phyloP scores from a whole-genome alignment of 1,284 basidiomycete genomes.

The Fomitopsis palustris region DNA sequence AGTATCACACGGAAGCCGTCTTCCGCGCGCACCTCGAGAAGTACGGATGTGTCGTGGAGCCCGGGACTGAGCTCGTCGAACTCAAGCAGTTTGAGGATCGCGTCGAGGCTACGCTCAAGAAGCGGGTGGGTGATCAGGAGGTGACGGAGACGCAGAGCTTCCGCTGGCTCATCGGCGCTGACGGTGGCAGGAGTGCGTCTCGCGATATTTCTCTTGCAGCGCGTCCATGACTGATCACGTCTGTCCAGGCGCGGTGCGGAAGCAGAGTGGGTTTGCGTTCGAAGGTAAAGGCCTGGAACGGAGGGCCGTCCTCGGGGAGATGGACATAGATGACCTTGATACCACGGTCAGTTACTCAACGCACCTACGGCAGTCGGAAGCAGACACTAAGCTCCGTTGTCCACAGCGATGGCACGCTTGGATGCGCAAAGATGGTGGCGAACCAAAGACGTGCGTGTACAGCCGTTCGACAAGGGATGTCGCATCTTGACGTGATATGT shows the following conservation, averaged over 20 bases:
- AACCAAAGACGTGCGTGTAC: too few relatives aligned
- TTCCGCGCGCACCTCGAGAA: conserved; percentile 25
- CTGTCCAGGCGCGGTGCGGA: conserved; percentile 25
- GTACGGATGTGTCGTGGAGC: conserved; percentile 26
- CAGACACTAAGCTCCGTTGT: background rate
- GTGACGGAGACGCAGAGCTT: conserved; percentile 7
- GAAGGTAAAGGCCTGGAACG: conserved; percentile 24
- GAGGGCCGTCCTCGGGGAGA: conserved; percentile 28
- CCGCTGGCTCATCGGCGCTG: conserved; percentile 31
- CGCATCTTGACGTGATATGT: too few relatives aligned
- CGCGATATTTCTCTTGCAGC: too few relatives aligned
- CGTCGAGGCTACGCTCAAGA: conserved; percentile 16
- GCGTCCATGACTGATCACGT: background rate
- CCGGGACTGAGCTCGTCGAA: conserved; percentile 22
- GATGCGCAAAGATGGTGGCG: too few relatives aligned
- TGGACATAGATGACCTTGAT: conserved; percentile 24
- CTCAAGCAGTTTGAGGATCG: conserved; percentile 22
- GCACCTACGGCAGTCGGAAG: background rate
- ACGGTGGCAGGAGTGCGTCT: conserved; percentile 31
- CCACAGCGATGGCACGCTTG: background rate
- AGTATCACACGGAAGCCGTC: conserved; percentile 24
- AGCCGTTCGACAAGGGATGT: too few relatives aligned
- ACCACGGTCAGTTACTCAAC: conserved; percentile 14
- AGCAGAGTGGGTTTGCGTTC: conserved; percentile 28
- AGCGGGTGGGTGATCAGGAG: conserved; percentile 4